These are phyloP conservation scores for Verticillium zaregamsianum DNA, from an alignment of 2,329 filamentous ascomycete genomes.

Conservation along the genomic window DNA sequence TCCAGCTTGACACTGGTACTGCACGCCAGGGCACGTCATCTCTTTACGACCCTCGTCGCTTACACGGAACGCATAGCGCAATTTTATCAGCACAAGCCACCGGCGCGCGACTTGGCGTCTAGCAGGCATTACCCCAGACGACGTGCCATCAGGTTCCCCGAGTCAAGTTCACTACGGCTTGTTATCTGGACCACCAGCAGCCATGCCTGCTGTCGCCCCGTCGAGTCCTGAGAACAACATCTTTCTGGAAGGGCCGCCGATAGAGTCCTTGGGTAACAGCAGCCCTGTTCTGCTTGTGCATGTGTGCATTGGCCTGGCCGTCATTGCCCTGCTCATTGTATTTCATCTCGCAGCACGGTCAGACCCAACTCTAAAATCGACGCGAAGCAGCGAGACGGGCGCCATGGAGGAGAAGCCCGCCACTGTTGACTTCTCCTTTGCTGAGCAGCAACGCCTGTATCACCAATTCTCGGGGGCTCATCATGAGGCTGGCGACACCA, in stretches of 20 bases:
- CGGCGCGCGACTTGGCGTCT: slow-evolving; percentile 6
- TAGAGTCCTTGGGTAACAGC: background rate
- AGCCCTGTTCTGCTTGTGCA: slow-evolving; percentile 7
- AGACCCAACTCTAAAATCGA: background rate
- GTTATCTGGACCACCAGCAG: slow-evolving; percentile 17
- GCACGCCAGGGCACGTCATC: slow-evolving; percentile 11
- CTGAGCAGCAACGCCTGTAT: slow-evolving; percentile 10
- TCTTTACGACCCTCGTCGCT: slow-evolving; percentile 7
- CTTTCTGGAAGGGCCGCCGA: slow-evolving; percentile 20
- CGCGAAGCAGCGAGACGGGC: background rate
- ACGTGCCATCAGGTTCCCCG: background rate
- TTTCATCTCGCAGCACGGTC: slow-evolving; percentile 1
- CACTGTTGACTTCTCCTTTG: slow-evolving; percentile 1
- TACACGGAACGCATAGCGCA: slow-evolving; percentile 11
- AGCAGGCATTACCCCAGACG: slow-evolving; percentile 14
- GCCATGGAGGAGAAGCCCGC: background rate
- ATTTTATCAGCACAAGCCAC: slow-evolving; percentile 15
- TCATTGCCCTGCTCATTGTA: slow-evolving; percentile 30
- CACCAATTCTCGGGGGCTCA: slow-evolving; percentile 5
- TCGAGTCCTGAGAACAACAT: slow-evolving; percentile 21
- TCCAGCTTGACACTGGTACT: background rate
- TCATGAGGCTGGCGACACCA: slow-evolving; percentile 15
- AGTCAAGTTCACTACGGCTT: background rate
- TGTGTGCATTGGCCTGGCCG: slow-evolving; percentile 22
- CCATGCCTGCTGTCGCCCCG: slow-evolving; percentile 31